phyloP scores from a whole-genome alignment of 2,329 filamentous ascomycete species.

The Drechslerella coelobrocha region DNA sequence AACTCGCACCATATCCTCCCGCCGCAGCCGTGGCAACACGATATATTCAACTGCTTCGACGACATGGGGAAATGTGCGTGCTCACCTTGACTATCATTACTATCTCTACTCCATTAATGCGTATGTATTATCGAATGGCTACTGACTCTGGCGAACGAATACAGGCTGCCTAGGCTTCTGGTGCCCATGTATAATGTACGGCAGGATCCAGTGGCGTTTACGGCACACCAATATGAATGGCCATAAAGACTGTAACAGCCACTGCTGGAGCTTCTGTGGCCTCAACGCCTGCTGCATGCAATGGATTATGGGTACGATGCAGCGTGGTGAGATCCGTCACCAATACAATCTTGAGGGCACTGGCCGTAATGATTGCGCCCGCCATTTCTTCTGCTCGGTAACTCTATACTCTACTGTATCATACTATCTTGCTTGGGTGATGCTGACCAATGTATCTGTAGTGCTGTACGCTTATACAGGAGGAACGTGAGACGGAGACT shows the following conservation, averaged over 20 bases:
- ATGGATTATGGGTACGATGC: constrained; percentile 62
- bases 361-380: constrained; percentile 62
- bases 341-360: constrained; percentile 64
- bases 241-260: constrained; percentile 11
- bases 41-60: constrained; percentile 35
- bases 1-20: neutral
- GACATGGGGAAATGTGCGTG: constrained; percentile 38
- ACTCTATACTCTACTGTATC: neutral
- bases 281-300: constrained; percentile 54
- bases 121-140: neutral
- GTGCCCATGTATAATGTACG: constrained; percentile 30
- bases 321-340: constrained; percentile 64
- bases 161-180: constrained; percentile 9
- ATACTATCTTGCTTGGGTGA: constrained; percentile 11
- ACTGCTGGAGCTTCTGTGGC: constrained; percentile 57
- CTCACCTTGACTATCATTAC: neutral
- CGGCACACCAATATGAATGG: neutral
- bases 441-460: constrained; percentile 31
- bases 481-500: constrained; percentile 58
- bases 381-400: constrained; percentile 62
- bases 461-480: constrained; percentile 67
- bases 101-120: neutral
- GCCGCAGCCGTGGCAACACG: constrained; percentile 30
- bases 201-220: constrained; percentile 11
- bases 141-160: neutral